Percentiles rank a stretch among this genome's conserved stretches.
phyloP scores from a whole-genome alignment of 306 rosid genomes.

The Vicia sativa region DNA sequence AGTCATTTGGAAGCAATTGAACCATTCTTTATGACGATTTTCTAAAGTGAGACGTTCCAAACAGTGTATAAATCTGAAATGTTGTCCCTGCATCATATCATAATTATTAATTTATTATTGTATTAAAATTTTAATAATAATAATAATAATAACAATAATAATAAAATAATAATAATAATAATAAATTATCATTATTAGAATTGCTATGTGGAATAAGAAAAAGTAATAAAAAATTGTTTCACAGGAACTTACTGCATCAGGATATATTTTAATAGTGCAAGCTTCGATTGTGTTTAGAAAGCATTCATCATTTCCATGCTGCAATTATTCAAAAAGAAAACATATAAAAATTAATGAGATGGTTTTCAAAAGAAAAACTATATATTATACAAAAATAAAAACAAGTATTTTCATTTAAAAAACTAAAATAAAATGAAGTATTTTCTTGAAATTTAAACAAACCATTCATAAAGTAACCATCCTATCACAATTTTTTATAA shows the following conservation, averaged over 20 bases:
- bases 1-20: constrained; percentile 64
- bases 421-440: too few relatives aligned
- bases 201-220: not conserved
- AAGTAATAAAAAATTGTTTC: not conserved
- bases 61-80: constrained; percentile 70
- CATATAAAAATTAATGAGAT: not conserved
- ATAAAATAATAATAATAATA: too few relatives aligned
- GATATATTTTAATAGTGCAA: constrained; percentile 71
- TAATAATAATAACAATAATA: too few relatives aligned
- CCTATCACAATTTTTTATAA: too few relatives aligned
- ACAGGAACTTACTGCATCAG: constrained; percentile 59
- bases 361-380: not conserved
- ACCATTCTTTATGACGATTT: constrained; percentile 53
- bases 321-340: constrained; percentile 18
- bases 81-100: constrained; percentile 47
- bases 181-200: too few relatives aligned
- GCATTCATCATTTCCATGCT: constrained; percentile 96
- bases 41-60: constrained; percentile 61
- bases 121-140: too few relatives aligned
- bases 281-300: constrained; percentile 75
- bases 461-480: too few relatives aligned
- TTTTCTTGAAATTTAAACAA: too few relatives aligned
- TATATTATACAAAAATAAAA: not conserved
- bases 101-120: too few relatives aligned
- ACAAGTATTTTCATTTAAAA: not conserved